Percentiles rank a stretch among this genome's conserved stretches.
Evolutionary conservation across 169 alveolate species (phyloP).

Genomic region (Eimeria necatrix): DNA sequence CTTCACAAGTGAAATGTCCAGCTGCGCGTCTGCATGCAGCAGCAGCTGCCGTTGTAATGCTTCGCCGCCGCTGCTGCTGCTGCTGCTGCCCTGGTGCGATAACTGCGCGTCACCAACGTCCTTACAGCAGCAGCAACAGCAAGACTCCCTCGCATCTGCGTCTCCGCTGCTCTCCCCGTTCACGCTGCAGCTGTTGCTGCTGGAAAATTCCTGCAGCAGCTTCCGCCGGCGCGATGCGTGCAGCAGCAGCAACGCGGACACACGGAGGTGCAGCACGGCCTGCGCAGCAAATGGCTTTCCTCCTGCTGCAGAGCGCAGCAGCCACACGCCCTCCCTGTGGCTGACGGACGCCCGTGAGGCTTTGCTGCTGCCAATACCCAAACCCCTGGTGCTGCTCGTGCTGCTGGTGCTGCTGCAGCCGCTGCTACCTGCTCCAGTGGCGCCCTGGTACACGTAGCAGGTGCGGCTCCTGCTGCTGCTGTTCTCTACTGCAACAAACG

Average conservation of each 20-base stretch:
- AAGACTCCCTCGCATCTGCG: background rate
- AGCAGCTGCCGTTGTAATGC: constrained; percentile 29
- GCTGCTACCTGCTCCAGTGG: constrained; percentile 38
- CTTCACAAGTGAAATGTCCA: background rate
- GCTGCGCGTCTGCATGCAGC: background rate
- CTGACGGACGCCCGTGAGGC: background rate
- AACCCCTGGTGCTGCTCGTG: constrained; percentile 38
- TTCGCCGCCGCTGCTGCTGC: background rate
- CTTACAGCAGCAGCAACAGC: constrained; percentile 48
- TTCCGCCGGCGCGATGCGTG: constrained; percentile 54
- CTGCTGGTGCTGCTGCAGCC: constrained; percentile 51
- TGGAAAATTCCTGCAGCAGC: constrained; percentile 8
- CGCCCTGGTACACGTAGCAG: constrained; percentile 46
- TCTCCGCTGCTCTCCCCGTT: background rate
- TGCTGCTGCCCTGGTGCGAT: background rate
- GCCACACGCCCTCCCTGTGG: constrained; percentile 52
- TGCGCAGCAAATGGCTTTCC: constrained; percentile 52
- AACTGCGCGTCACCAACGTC: background rate
- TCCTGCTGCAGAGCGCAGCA: constrained; percentile 31
- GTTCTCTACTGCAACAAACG: constrained; percentile 47
- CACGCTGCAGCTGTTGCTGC: constrained; percentile 11
- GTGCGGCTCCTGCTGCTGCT: constrained; percentile 21
- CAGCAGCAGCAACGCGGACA: constrained; percentile 22
- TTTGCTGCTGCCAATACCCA: constrained; percentile 37
- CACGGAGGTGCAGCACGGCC: constrained; percentile 60